A percentile compares a stretch with the other conserved stretches of the same genome.
These are phyloP conservation scores for Debaryomyces prosopidis DNA, from an alignment of 805 yeast genomes.

Conservation along the genomic window DNA sequence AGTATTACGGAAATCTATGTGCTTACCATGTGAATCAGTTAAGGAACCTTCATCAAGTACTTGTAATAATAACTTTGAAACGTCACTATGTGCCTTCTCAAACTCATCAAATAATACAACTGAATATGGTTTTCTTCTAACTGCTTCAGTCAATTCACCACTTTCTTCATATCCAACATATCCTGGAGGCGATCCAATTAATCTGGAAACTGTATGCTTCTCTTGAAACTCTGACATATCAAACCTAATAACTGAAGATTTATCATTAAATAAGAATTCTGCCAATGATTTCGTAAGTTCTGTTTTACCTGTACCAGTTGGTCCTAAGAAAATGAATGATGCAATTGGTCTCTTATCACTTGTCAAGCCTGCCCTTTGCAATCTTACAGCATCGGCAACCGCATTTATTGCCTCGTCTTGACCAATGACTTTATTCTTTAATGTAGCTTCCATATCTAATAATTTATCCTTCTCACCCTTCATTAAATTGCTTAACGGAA, in stretches of 20 bases:
- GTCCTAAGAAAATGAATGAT: conserved; percentile 94
- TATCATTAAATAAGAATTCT: conserved; percentile 87
- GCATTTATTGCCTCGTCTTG: conserved; percentile 94
- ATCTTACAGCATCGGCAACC: conserved; percentile 89
- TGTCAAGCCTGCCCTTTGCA: conserved; percentile 95
- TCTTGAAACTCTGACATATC: conserved; percentile 99
- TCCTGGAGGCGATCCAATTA: conserved; percentile 98
- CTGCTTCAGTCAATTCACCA: conserved; percentile 96
- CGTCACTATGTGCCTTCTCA: conserved; percentile 95
- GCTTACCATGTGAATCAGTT: conserved; percentile 94
- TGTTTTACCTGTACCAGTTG: conserved; percentile 98
- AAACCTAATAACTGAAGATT: conserved; percentile 81
- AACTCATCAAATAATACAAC: conserved; percentile 93
- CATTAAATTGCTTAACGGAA: conserved; percentile 87
- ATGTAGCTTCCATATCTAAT: conserved; percentile 78
- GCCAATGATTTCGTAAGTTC: conserved; percentile 93
- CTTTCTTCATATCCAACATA: conserved; percentile 95
- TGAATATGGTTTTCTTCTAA: conserved; percentile 90
- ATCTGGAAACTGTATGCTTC: conserved; percentile 83
- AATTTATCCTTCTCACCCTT: conserved; percentile 93
- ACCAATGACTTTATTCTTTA: conserved; percentile 82
- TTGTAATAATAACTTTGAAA: conserved; percentile 86
- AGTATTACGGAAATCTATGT: conserved; percentile 91
- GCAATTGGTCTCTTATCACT: conserved; percentile 95
- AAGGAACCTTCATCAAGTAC: conserved; percentile 93